phyloP scores from a whole-genome alignment of 139 green algal genomes.

The Chlamydomonas schloesseri region DNA sequence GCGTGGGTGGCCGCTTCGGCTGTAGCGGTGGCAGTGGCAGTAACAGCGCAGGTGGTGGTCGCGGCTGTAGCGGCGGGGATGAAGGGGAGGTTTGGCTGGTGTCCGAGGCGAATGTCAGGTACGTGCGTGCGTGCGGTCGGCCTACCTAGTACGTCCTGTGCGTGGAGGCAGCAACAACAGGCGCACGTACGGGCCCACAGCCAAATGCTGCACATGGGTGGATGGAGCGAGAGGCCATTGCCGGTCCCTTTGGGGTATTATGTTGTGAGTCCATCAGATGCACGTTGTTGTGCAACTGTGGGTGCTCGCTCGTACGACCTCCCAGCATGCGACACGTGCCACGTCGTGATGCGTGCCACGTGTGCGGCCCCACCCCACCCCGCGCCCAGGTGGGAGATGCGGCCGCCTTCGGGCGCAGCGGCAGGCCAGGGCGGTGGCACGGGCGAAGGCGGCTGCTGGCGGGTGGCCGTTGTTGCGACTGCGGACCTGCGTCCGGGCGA shows the following conservation, averaged over 20 bases:
- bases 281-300: no score
- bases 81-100: background rate
- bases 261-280: no score
- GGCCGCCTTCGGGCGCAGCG: background rate
- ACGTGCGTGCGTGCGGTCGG: background rate
- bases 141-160: no score
- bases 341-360: no score
- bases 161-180: no score
- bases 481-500: background rate
- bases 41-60: background rate
- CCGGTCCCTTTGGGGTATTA: no score
- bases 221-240: no score
- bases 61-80: background rate
- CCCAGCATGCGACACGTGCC: no score
- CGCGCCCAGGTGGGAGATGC: conserved; percentile 14
- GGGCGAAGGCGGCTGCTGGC: conserved; percentile 13
- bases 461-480: background rate
- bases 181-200: no score
- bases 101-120: conserved; percentile 15
- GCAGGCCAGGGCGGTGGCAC: background rate
- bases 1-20: background rate
- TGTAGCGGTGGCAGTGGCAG: background rate
- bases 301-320: no score
- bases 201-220: no score
- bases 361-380: no score